phyloP scores from a whole-genome alignment of 805 yeast species.

The Citeromyces matritensis region DNA sequence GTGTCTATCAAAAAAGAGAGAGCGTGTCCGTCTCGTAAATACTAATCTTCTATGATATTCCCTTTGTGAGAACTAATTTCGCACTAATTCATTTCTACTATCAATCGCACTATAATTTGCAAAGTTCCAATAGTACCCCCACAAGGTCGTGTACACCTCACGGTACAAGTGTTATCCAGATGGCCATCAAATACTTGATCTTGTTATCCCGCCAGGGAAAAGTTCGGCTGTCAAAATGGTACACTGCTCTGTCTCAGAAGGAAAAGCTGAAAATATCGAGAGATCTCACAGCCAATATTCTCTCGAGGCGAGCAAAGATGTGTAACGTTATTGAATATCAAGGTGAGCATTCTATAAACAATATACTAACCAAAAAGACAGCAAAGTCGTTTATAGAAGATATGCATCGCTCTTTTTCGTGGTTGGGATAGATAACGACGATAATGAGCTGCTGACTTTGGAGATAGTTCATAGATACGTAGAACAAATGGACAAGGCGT shows the following conservation, averaged over 20 bases:
- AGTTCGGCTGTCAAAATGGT: conserved; percentile 90
- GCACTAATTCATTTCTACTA: no score
- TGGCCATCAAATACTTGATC: conserved; percentile 71
- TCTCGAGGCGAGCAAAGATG: conserved; percentile 84
- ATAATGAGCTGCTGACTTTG: conserved; percentile 74
- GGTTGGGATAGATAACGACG: conserved; percentile 70
- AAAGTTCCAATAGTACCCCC: no score
- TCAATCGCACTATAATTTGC: no score
- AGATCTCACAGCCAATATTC: conserved; percentile 75
- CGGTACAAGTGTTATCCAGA: conserved; percentile 9
- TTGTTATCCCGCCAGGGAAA: conserved; percentile 91
- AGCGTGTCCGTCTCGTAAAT: no score
- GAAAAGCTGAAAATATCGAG: conserved; percentile 74
- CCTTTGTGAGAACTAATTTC: no score
- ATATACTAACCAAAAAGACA: conserved; percentile 20
- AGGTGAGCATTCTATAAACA: conserved; percentile 14
- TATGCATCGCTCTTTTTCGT: conserved; percentile 90
- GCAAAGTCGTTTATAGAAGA: conserved; percentile 78
- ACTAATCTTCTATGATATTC: no score
- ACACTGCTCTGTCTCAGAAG: conserved; percentile 64
- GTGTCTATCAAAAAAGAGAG: no score
- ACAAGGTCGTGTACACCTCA: no score
- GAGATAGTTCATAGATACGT: conserved; percentile 88
- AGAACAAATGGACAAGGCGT: conserved; percentile 91
- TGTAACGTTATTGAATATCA: conserved; percentile 85